Percentiles rank a stretch among this genome's conserved stretches.
phyloP scores from a whole-genome alignment of 2,329 filamentous ascomycete species.

The Helotiales sp. region DNA sequence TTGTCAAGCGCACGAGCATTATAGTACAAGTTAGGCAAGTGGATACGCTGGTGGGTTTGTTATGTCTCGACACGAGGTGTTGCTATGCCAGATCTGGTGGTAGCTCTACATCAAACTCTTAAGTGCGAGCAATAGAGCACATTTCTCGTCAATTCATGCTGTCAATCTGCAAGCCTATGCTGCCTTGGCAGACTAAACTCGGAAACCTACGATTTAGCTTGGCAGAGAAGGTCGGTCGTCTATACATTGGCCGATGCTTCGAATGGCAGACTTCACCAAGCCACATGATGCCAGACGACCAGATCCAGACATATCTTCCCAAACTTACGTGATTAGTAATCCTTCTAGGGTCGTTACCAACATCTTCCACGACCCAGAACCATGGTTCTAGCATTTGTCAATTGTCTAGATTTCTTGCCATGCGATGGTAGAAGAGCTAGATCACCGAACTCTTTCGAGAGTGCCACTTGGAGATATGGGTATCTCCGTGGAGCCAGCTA shows the following conservation, averaged over 20 bases:
- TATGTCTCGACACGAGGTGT: neutral
- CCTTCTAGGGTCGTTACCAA: neutral
- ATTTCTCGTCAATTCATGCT: too few relatives aligned
- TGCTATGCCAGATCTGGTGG: neutral
- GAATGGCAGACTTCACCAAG: neutral
- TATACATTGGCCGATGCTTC: neutral
- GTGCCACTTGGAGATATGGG: too few relatives aligned
- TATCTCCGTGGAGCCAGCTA: too few relatives aligned
- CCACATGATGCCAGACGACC: neutral
- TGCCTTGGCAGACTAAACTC: neutral
- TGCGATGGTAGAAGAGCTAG: too few relatives aligned
- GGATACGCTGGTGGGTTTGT: neutral
- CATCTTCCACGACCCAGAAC: neutral
- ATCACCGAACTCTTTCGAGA: neutral
- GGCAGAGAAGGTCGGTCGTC: neutral
- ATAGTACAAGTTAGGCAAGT: neutral
- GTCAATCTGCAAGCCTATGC: neutral
- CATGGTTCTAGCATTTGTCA: neutral
- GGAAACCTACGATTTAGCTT: neutral
- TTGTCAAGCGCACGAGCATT: neutral
- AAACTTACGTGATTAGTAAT: neutral
- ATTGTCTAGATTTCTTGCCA: neutral
- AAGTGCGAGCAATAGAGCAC: neutral
- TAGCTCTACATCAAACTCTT: neutral
- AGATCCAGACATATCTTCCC: neutral